Evolutionary conservation across 768 basidiomycete genomes (phyloP).

Genomic region (Boletus subparvulus): DNA sequence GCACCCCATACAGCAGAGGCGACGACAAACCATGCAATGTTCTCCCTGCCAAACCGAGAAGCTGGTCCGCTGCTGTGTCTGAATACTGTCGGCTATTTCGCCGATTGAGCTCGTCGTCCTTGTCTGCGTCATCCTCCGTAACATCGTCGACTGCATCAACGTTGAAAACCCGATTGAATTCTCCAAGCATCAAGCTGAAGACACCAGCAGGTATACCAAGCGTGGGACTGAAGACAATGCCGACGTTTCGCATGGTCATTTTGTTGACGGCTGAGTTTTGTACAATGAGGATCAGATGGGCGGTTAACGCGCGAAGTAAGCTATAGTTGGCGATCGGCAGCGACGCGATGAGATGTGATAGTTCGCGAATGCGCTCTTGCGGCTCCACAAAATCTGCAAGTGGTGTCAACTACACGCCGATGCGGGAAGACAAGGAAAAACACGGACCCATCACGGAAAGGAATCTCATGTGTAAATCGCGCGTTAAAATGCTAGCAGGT

Average conservation of each 20-base stretch:
- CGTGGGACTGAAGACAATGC: constrained; percentile 97
- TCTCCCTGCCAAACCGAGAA: constrained; percentile 77
- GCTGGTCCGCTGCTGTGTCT: constrained; percentile 77
- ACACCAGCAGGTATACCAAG: constrained; percentile 97
- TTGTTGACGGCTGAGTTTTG: constrained; percentile 89
- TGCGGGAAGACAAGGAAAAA: constrained; percentile 15
- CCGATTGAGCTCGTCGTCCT: constrained; percentile 47
- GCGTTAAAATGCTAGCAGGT: constrained; percentile 88
- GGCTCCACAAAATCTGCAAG: constrained; percentile 80
- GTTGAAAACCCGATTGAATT: constrained; percentile 93
- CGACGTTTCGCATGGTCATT: constrained; percentile 98
- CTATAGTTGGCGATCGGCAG: constrained; percentile 93
- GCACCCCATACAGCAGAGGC: neutral
- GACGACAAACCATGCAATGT: constrained; percentile 56
- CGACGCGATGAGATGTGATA: constrained; percentile 80
- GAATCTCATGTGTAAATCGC: constrained; percentile 88
- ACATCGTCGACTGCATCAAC: constrained; percentile 47
- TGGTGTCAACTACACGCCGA: constrained; percentile 12
- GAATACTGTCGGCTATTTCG: constrained; percentile 85
- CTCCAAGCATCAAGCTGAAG: constrained; percentile 90
- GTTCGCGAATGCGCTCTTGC: constrained; percentile 83
- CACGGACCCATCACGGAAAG: constrained; percentile 86
- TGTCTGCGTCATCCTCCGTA: constrained; percentile 23
- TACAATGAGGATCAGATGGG: constrained; percentile 93
- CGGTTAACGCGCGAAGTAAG: constrained; percentile 88